Conservation (phyloP, 805 yeast genomes). For the Hanseniaspora pseudoguilliermondii region DNA sequence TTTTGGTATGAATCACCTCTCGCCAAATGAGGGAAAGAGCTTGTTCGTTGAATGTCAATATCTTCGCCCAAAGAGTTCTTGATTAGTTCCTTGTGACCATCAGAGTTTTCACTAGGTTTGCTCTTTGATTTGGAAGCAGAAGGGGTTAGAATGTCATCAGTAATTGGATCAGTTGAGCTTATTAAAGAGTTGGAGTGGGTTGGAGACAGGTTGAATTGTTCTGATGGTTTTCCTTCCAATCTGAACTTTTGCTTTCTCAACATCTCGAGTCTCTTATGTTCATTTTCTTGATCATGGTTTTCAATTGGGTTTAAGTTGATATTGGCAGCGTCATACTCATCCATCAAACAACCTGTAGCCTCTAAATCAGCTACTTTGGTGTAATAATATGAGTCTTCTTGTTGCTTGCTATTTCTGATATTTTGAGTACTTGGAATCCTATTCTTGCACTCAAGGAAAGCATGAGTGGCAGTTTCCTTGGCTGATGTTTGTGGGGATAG, state of each 20-base stretch:
- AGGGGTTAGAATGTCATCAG: conserved; percentile 16
- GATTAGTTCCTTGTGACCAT: conserved; percentile 14
- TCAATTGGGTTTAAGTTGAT: conserved; percentile 12
- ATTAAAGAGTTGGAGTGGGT: conserved; percentile 18
- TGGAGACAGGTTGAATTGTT: background rate
- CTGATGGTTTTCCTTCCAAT: background rate
- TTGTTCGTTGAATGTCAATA: conserved; percentile 18
- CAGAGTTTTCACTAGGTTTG: background rate
- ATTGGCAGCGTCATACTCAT: conserved; percentile 20
- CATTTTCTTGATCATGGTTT: conserved; percentile 15
- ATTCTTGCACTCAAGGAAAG: conserved; percentile 16
- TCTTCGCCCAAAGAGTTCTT: conserved; percentile 25
- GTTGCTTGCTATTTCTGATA: conserved; percentile 13
- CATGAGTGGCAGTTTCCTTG: conserved; percentile 14
- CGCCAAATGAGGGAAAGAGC: conserved; percentile 50
- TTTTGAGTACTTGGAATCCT: conserved; percentile 8
- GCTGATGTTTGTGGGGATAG: conserved; percentile 7
- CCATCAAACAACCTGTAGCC: conserved; percentile 27
- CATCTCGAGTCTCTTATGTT: conserved; percentile 15
- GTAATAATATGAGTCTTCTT: conserved; percentile 17
- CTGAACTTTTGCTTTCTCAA: conserved; percentile 8
- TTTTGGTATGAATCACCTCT: conserved; percentile 54
- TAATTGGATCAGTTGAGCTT: conserved; percentile 22
- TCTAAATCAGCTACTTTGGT: conserved; percentile 26
- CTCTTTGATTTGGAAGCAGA: conserved; percentile 3